Evolutionary conservation across 805 yeast species (phyloP).

Genomic region (Millerozyma miso): DNA sequence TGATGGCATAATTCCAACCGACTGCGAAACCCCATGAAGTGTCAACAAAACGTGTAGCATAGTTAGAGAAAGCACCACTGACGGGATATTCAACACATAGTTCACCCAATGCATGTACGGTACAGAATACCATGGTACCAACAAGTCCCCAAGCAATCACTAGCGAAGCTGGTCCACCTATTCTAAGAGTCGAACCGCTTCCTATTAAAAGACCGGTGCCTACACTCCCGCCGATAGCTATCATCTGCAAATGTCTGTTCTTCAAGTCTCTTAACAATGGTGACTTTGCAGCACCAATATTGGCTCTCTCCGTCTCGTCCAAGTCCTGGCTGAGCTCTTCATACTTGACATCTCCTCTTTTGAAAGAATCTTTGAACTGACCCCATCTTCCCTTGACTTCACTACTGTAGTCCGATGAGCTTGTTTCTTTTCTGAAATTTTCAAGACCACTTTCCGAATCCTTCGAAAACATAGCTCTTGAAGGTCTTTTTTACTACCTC

Average conservation of each 20-base stretch:
- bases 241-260: conserved; percentile 54
- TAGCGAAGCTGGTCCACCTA: conserved; percentile 42
- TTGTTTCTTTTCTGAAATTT: not conserved
- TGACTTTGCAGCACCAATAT: conserved; percentile 29
- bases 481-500: not conserved
- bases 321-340: conserved; percentile 7
- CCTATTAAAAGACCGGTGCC: conserved; percentile 60
- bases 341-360: conserved; percentile 17
- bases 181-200: conserved; percentile 38
- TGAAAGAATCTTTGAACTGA: conserved; percentile 25
- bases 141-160: conserved; percentile 56
- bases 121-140: conserved; percentile 54
- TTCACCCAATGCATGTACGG: conserved; percentile 64
- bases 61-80: conserved; percentile 38
- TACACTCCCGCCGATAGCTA: conserved; percentile 68
- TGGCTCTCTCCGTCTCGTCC: conserved; percentile 32
- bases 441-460: conserved; percentile 2
- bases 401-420: not conserved
- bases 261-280: conserved; percentile 42
- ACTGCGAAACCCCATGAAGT: conserved; percentile 39
- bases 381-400: conserved; percentile 14
- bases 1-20: conserved; percentile 36
- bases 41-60: conserved; percentile 34
- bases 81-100: conserved; percentile 47
- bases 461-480: not conserved